Evolutionary conservation across 768 basidiomycete genomes (phyloP), one percentile per base, ranked within the genome.

Genomic region (Phaffia tasmanica): DNA sequence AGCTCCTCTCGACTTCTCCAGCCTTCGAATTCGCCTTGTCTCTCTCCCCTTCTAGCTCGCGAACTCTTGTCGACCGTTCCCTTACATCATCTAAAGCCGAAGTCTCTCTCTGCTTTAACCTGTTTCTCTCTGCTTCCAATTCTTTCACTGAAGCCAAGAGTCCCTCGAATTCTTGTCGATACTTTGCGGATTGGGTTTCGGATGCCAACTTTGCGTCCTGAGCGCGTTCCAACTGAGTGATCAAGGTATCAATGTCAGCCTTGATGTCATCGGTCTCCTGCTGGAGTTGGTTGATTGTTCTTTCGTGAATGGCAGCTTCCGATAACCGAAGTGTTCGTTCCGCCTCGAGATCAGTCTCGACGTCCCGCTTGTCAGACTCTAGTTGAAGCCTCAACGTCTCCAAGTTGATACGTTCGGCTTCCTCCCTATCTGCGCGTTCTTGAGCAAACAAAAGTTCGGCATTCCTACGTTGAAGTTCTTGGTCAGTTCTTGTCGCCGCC

Each of bases 401-500:
- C 62, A 98, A 74, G 21, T 84, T 83, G 72, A 85, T 85, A 59
- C 83, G 82, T 76, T 93, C 94, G 65, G 81, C 81, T 71, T 87
- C 84, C 66, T 98, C 94, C 32, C 86, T 82, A 73, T 93, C 89
- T 0, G 89, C 90, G 9, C 87, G 81, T 73, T 95, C 91, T 73
- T 85, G 87, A 63, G 85, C 82, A 57, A 91, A 78, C 0, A 82
- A 79, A 16, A 97, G 79, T 73, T 99, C 95, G 1, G 84, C 74
- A 75, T 94, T 94, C 76, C 83, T 82, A 19, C 87, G 82, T 27
- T 72, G 70, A 6, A 98, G 81, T 74, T 94, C 94, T 50, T 93
- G 91, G 73, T 98, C 94, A 70, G 84, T 87, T 21, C 91, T 81
- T 1, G 94, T 94, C 0, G 93, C 93, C 25, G 89, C 89, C 35